Conservation (phyloP, 768 basidiomycete genomes). For the Auriscalpium microsporum region DNA sequence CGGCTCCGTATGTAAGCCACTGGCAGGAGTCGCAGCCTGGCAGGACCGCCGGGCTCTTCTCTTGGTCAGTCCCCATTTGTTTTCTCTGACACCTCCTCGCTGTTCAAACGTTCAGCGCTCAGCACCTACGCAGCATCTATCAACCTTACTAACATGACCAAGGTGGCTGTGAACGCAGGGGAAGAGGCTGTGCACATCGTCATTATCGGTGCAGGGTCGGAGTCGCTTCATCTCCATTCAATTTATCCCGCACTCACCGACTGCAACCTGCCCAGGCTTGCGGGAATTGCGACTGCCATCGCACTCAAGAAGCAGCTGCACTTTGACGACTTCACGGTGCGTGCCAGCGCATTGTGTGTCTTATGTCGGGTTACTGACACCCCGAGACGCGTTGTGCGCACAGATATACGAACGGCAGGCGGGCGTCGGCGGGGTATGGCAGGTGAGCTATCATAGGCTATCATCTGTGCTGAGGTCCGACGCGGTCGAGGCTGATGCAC, state of each 20-base stretch:
- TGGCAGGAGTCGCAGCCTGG: too few species aligned
- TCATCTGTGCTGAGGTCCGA: neutral
- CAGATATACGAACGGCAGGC: constrained; percentile 27
- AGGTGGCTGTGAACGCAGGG: constrained; percentile 4
- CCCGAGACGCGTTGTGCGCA: neutral
- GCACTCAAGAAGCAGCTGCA: constrained; percentile 23
- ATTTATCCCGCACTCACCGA: neutral
- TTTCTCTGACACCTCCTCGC: too few species aligned
- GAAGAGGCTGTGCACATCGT: constrained; percentile 9
- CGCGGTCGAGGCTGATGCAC: neutral
- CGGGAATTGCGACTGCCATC: constrained; percentile 24
- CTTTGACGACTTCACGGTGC: constrained; percentile 24
- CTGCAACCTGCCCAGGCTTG: constrained; percentile 10
- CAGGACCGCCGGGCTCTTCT: too few species aligned
- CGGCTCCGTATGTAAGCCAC: too few species aligned
- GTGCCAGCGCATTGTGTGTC: neutral
- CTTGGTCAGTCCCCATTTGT: too few species aligned
- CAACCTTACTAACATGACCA: too few species aligned
- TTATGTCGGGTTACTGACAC: neutral
- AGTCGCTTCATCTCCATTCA: neutral
- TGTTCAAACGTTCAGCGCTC: too few species aligned
- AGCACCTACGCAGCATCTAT: neutral
- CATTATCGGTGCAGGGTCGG: constrained; percentile 22
- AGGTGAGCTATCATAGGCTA: constrained; percentile 12
- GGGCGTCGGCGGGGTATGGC: constrained; percentile 23